Evolutionary conservation across 805 yeast species (phyloP).

Genomic region (Yueomyces sp.): DNA sequence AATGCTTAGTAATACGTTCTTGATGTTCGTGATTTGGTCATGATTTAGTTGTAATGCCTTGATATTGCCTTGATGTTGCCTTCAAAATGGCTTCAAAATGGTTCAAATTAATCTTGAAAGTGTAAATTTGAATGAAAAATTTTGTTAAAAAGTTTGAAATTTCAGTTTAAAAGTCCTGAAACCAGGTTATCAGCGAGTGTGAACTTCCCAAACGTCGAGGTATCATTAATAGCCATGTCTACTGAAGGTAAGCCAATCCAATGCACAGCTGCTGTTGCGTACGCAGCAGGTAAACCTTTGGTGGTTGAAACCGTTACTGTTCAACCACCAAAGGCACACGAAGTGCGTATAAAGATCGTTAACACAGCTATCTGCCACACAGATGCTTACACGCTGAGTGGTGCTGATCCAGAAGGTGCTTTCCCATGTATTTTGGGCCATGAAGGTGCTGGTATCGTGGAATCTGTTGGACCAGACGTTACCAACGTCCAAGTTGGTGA

Average conservation of each 20-base stretch:
- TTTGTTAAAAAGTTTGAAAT: no score
- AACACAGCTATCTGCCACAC: slow-evolving; percentile 97
- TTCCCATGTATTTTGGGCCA: slow-evolving; percentile 92
- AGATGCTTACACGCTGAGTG: slow-evolving; percentile 92
- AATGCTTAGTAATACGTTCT: no score
- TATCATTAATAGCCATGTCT: slow-evolving; percentile 1
- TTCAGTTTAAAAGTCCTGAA: no score
- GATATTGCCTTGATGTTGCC: no score
- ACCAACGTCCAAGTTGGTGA: slow-evolving; percentile 85
- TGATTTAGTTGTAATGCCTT: no score
- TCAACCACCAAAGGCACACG: slow-evolving; percentile 91
- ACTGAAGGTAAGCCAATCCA: slow-evolving; percentile 40
- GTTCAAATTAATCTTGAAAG: no score
- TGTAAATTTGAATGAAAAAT: no score
- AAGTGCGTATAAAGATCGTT: slow-evolving; percentile 79
- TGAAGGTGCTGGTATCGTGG: slow-evolving; percentile 97
- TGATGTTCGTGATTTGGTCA: no score
- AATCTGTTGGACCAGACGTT: slow-evolving; percentile 89
- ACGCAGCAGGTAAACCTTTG: slow-evolving; percentile 84
- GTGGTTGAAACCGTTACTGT: slow-evolving; percentile 80
- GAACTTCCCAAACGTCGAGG: neutral
- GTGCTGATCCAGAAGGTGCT: slow-evolving; percentile 91
- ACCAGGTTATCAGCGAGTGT: neutral
- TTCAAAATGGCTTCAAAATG: no score
- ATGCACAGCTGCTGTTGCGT: slow-evolving; percentile 94